Evolutionary conservation across 495 filamentous ascomycete genomes (phyloP).

Genomic region (Aspergillus cavernicola): DNA sequence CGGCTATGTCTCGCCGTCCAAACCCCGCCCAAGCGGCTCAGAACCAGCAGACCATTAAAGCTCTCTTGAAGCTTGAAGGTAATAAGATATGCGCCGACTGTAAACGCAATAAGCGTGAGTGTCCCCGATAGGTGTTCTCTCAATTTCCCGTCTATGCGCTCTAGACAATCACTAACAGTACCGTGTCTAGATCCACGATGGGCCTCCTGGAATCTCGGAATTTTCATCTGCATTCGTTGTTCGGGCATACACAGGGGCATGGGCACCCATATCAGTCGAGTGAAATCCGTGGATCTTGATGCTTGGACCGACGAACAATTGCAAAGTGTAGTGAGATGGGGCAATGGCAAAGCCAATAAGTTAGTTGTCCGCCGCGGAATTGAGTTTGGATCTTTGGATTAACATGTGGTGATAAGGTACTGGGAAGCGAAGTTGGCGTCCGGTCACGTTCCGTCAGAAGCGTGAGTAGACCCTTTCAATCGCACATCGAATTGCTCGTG

Average conservation of each 20-base stretch:
- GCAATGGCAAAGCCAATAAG: conserved; percentile 92
- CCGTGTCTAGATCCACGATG: conserved; percentile 77
- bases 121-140: background rate
- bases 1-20: conserved; percentile 78
- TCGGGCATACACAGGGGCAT: conserved; percentile 97
- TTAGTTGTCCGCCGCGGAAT: conserved; percentile 35
- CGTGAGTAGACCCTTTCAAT: conserved; percentile 48
- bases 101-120: conserved; percentile 94
- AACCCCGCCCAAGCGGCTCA: conserved; percentile 80
- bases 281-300: conserved; percentile 97
- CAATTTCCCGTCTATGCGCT: background rate
- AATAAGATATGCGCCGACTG: conserved; percentile 98
- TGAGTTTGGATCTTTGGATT: conserved; percentile 16
- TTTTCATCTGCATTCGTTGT: conserved; percentile 96
- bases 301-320: conserved; percentile 98
- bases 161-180: conserved; percentile 9
- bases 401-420: conserved; percentile 51
- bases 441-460: conserved; percentile 93
- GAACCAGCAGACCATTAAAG: conserved; percentile 89
- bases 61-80: conserved; percentile 80
- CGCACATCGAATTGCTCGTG: background rate
- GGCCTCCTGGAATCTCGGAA: conserved; percentile 95
- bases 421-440: conserved; percentile 94
- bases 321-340: conserved; percentile 88
- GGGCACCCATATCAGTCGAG: conserved; percentile 96